Evolutionary conservation across 2,329 filamentous ascomycete species (phyloP), one percentile per base, ranked within the genome.

Genomic region (Sclerotinia subarctica): DNA sequence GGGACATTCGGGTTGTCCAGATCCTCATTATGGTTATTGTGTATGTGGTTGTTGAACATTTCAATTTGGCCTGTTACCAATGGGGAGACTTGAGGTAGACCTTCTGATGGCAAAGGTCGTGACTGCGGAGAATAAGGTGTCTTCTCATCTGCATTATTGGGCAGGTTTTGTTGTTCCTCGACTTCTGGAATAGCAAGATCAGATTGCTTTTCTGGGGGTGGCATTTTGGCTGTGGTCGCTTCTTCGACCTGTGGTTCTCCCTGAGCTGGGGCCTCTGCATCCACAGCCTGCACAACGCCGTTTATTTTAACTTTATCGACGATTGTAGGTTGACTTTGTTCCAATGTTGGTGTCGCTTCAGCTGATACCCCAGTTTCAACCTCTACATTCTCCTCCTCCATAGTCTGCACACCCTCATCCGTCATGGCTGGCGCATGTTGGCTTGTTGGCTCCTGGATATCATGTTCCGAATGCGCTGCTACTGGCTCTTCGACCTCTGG

Each of bases 381-480:
- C 44, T 78, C 79, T 70, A 77, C 75, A 38, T 80, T 81, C 72
- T 81, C 38, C 38, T 38, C 38, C 38, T 77, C 79, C 70, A 77
- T 76, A 38, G 80, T 81, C 72, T 82, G 80, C 46, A 77, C 78
- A 49, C 75, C 80, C 72, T 80, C 79, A 62, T 81, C 79, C 11
- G 72, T 73, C 77, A 78, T 81, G 3, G 71, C 66, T 19, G 74
- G 75, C 53, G 69, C 72, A 60, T 64, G 46, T 29, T 68, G 67
- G 67, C 64, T 67, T 21, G 70, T 66, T 44, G 71, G 63, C n/a
- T 74, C 70, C 26, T 67, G 68, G 10, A 70, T 47, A 35, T 24
- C 19, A 21, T 63, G 68, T 29, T 66, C 64, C 6, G 54, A 19
- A 32, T 62, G 42, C 51, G 70, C 52, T 38, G 60, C 64, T 66